Percentiles rank a stretch among this genome's conserved stretches.
phyloP scores from a whole-genome alignment of 345 rosid genomes.

The Firmiana major region DNA sequence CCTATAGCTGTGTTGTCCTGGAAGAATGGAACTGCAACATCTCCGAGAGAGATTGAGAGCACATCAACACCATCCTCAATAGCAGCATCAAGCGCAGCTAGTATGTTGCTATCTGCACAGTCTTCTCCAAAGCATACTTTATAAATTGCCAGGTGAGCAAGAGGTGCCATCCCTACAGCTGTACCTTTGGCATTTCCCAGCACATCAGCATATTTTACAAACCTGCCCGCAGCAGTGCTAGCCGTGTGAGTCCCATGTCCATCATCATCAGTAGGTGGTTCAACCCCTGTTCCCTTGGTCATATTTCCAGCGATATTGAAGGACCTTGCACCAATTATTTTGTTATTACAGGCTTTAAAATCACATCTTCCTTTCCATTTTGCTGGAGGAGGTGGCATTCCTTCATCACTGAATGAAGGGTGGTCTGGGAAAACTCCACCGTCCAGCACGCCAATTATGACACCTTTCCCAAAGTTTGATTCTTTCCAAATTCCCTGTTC shows the following conservation, averaged over 20 bases:
- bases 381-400: slow-evolving; percentile 39
- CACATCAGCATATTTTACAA: slow-evolving; percentile 35
- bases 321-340: slow-evolving; percentile 53
- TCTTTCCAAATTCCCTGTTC: slow-evolving; percentile 34
- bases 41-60: slow-evolving; percentile 47
- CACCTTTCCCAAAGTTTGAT: slow-evolving; percentile 38
- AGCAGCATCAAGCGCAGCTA: slow-evolving; percentile 54
- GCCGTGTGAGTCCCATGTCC: slow-evolving; percentile 64
- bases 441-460: slow-evolving; percentile 42
- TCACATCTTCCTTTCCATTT: slow-evolving; percentile 54
- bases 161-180: slow-evolving; percentile 58
- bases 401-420: slow-evolving; percentile 44
- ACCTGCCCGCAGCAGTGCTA: slow-evolving; percentile 47
- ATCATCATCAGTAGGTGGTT: slow-evolving; percentile 42
- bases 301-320: slow-evolving; percentile 22
- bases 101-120: slow-evolving; percentile 41
- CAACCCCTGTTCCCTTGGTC: not conserved
- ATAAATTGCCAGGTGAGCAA: slow-evolving; percentile 55
- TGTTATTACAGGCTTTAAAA: slow-evolving; percentile 49
- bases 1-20: slow-evolving; percentile 38
- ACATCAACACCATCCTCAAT: slow-evolving; percentile 51
- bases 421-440: slow-evolving; percentile 43
- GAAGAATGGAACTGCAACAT: slow-evolving; percentile 34
- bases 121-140: slow-evolving; percentile 51
- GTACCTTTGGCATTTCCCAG: slow-evolving; percentile 44